Base-by-base conservation (phyloP, 2,329 filamentous ascomycete species). In the Pleoardoris graminearum region DNA sequence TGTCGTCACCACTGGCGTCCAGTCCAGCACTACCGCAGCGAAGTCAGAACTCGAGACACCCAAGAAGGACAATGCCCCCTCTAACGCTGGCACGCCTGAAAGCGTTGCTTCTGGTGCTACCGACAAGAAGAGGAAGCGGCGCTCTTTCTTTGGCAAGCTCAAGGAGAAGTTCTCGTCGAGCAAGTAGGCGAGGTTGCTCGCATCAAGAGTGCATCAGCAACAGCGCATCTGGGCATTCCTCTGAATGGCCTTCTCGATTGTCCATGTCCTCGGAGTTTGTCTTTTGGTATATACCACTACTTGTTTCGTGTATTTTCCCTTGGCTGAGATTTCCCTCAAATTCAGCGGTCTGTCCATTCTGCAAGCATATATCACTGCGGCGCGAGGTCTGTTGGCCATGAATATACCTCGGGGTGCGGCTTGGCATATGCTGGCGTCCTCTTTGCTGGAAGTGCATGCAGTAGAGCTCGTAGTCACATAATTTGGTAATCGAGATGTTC, bases 61-160 rank as follows among this genome's bases (percentile, higher is more conserved):
- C 12, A 66, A 60, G 55, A 70, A 69, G 44, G 61, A 65, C 21
- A 42, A 62, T 51, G 55, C 66, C 1, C 60, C 66, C 17, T 62
- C 69, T 45, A 33, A 46, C 12, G 68, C 71, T 60, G 70, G 65
- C 22, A 76, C 75, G 7, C 71, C 76, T n/a, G 63, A 76, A 47
- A 76, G 71, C 52, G 57, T 69, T 45, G 66, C 59, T 29, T 65
- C 54, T 51, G 67, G 63, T 50, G 64, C 48, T 54, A 60, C 62
- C 42, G 62, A 67, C 42, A 76, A 77, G 72, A 77, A 77, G 67
- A 78, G 77, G 68, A 78, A 77, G 72, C 72, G 77, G 64, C 73
- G 73, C 43, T 75, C 73, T 48, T 71, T 80, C 63, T 79, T 80
- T 54, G 74, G 74, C 59, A 77, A 75, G 69, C 57, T 80, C 55